These are phyloP conservation scores for Elaeis guineensis DNA, from an alignment of 176 grass and related monocot species.

Conservation along the genomic window DNA sequence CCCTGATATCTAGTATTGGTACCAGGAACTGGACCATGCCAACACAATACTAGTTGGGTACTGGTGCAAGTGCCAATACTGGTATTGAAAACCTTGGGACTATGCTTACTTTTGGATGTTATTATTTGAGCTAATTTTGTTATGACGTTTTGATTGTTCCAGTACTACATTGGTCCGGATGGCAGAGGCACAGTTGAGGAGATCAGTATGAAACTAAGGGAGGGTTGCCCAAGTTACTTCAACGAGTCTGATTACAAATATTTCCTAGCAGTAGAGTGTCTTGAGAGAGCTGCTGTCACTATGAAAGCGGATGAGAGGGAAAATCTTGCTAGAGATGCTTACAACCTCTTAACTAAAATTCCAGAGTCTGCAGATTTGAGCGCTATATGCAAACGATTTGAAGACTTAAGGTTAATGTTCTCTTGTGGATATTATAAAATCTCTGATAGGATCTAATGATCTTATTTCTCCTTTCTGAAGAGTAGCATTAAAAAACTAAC, in stretches of 20 bases:
- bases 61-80: no score
- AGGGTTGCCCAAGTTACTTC: slow-evolving; percentile 96
- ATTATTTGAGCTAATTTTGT: background rate
- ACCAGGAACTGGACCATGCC: no score
- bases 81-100: no score
- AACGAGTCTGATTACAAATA: slow-evolving; percentile 90
- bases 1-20: no score
- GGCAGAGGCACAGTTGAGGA: slow-evolving; percentile 79
- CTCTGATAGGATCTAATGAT: background rate
- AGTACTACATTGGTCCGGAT: slow-evolving; percentile 94
- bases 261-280: slow-evolving; percentile 85
- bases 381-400: slow-evolving; percentile 94
- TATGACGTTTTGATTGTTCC: slow-evolving; percentile 18
- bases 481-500: slow-evolving; percentile 14
- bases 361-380: slow-evolving; percentile 83
- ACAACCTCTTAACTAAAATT: slow-evolving; percentile 67
- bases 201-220: slow-evolving; percentile 78
- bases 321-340: slow-evolving; percentile 84
- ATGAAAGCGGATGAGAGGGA: slow-evolving; percentile 58
- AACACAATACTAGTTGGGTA: no score
- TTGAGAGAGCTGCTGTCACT: slow-evolving; percentile 69
- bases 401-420: slow-evolving; percentile 62
- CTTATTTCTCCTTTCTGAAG: no score
- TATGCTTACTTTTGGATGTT: no score
- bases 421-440: background rate